Evolutionary conservation across 805 yeast species (phyloP), one percentile per base, ranked within the genome.

Genomic region (Nematodospora valgi): DNA sequence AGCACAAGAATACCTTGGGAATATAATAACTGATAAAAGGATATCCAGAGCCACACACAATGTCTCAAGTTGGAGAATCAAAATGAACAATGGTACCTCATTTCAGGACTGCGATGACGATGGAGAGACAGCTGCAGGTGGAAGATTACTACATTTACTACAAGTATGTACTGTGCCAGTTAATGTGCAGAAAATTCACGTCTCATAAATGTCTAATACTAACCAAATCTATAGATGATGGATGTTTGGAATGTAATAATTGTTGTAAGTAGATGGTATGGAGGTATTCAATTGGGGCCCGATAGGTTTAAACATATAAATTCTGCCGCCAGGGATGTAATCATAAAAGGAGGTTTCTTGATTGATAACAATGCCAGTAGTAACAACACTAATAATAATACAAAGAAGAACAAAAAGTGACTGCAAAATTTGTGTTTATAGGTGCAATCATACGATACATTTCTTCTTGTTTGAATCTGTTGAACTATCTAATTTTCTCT

Each of bases 81-180:
- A 69, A 37, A 56, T 70, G n/a, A 61, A 52, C 1, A 65, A 68
- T 13, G 86, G 80, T 0, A 73, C 78, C 0, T 68, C 72, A 23
- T 73, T 70, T 31, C 93, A 86, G 48, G 97, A 93, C 48, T 88
- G 86, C 48, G 97, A 93, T 52, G 98, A 93, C 56, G 98, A 91
- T 53, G 98, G 98, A 3, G 98, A 93, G 53, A 73, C 94, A 0
- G 98, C 98, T 1, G 96, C 98, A 1, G 98, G 98, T 7, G 78
- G 89, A 4, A 65, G 96, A 39, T 63, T 89, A 70, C 58, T 88
- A 33, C 96, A 87, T 62, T 58, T 89, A 31, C 59, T 89, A 45
- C 76, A 85, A 23, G 74, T 78, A 45, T 33, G 74, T 61, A 37
- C 39, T 12, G 24, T 22, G 12, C 30, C 12, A 14, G 17, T 27